phyloP scores from a whole-genome alignment of 169 alveolate species.

The Plasmodium blacklocki region DNA sequence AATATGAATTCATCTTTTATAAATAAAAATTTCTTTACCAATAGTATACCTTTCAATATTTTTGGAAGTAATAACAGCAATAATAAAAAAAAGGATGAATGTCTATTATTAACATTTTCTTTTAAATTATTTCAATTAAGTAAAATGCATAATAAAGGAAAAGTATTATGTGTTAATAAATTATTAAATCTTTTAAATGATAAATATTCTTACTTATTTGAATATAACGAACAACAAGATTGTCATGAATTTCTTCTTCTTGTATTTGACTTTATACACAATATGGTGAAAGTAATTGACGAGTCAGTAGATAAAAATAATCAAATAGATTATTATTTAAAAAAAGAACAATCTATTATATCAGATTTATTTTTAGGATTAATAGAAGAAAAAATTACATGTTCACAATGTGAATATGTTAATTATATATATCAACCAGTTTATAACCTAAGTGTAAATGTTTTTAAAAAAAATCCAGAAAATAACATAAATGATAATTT shows the following conservation, averaged over 20 bases:
- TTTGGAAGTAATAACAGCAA: constrained; percentile 55
- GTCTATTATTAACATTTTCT: constrained; percentile 29
- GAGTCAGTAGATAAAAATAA: constrained; percentile 51
- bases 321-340: constrained; percentile 47
- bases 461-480: constrained; percentile 69
- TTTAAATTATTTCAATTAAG: constrained; percentile 51
- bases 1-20: constrained; percentile 56
- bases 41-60: constrained; percentile 61
- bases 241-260: constrained; percentile 71
- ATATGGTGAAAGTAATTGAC: constrained; percentile 65
- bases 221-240: constrained; percentile 72
- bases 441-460: constrained; percentile 64
- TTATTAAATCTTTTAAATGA: constrained; percentile 55
- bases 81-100: constrained; percentile 63
- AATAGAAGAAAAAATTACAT: constrained; percentile 73
- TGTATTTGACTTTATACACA: constrained; percentile 56
- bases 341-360: constrained; percentile 58
- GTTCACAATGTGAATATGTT: constrained; percentile 63
- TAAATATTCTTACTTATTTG: constrained; percentile 60
- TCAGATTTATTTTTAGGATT: constrained; percentile 66
- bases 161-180: constrained; percentile 37
- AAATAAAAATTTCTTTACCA: constrained; percentile 63
- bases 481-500: constrained; percentile 72
- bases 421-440: constrained; percentile 61
- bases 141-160: constrained; percentile 56